Evolutionary conservation across 140 eudicot genomes (phyloP), one percentile per base, ranked within the genome.

Genomic region (Bidens hawaiensis): DNA sequence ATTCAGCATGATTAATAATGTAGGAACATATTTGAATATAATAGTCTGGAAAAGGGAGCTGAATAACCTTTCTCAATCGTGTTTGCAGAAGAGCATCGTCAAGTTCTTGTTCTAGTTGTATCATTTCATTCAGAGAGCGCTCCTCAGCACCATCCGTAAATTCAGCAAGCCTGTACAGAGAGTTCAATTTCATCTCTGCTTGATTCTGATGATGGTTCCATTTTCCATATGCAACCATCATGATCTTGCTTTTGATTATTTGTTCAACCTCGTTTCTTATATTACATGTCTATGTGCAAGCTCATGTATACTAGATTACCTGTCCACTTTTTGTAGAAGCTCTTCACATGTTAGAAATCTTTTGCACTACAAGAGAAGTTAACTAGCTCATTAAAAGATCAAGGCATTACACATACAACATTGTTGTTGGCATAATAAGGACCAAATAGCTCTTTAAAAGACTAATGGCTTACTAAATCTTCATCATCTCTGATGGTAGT

Each of bases 91-190:
- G 70, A 10, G 68, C 67, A 43, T 33, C 34, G 57, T 17, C 53
- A 56, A 73, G 78, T 64, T 73, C 72, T 56, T 30, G 40, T 65
- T 72, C 78, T 15, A 73, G 64, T 26, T 45, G 72, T 13, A 42
- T 33, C 72, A 56, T 36, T 53, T 73, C 67, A 21, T n/a, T 46
- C 71, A 54, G 60, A 12, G 53, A 28, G 33, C 41, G 43, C 38
- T 24, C 48, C n/a, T 45, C 69, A 19, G 17, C 0, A 16, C 41
- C 53, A 27, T 49, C 48, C 25, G 45, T 47, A n/a, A n/a, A n/a
- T 34, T 33, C 72, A 45, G 27, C 55, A 47, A 55, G 58, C 43
- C 78, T 73, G 68, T 38, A 15, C 30, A 40, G 64, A 72, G 38
- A 58, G 26, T 21, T 4, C 3, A 18, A 11, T 73, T 27, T 36